Conservation (phyloP, 768 basidiomycete genomes). For the Sporobolomyces pararoseus region DNA sequence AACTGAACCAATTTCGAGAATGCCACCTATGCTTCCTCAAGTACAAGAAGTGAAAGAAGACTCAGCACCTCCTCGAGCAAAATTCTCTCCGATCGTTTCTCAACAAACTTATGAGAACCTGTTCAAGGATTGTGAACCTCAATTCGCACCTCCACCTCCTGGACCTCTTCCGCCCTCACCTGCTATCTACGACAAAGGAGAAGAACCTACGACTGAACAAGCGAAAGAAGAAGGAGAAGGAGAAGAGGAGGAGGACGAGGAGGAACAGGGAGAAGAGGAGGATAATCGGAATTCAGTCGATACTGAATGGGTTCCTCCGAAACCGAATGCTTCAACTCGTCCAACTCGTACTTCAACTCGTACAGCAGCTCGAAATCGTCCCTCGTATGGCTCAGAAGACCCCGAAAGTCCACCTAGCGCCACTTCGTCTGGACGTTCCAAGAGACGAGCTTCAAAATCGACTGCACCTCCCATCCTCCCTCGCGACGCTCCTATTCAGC, state of each 20-base stretch:
- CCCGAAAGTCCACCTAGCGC: background rate
- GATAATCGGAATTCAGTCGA: background rate
- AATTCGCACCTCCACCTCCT: background rate
- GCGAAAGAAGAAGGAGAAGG: background rate
- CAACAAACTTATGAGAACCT: conserved; percentile 9
- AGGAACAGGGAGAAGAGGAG: background rate
- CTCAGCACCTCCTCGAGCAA: background rate
- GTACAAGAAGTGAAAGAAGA: too few relatives aligned
- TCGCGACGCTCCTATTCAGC: conserved; percentile 34
- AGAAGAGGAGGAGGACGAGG: background rate
- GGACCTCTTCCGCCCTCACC: background rate
- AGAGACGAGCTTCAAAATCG: background rate
- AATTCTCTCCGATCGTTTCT: conserved; percentile 14
- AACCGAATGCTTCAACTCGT: background rate
- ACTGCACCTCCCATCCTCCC: background rate
- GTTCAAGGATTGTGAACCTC: background rate
- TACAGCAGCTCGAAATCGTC: too few relatives aligned
- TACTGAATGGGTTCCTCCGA: background rate
- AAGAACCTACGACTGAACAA: background rate
- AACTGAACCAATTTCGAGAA: too few relatives aligned
- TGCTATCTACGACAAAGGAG: background rate
- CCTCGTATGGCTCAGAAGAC: too few relatives aligned
- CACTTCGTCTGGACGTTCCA: background rate
- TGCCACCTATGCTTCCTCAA: too few relatives aligned
- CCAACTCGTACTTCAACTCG: background rate